Evolutionary conservation across 1,284 basidiomycete species (phyloP), one percentile per base, ranked within the genome.

Genomic region (Heterobasidion annosum): DNA sequence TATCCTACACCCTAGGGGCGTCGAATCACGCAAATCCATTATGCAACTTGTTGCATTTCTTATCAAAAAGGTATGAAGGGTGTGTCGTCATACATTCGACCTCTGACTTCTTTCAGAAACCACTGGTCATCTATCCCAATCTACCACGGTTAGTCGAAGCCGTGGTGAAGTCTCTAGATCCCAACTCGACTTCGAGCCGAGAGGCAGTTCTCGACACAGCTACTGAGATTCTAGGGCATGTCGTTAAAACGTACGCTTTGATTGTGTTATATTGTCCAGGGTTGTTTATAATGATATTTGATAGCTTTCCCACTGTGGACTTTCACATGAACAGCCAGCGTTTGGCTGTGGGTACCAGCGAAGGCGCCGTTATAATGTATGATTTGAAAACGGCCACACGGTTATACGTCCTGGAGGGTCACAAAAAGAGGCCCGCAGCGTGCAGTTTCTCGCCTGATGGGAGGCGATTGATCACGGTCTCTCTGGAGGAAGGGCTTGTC

Each of bases 301-400:
- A 47, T 18, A 94, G 93, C 1, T 99, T 94, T 67, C 94, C 94
- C 0, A 88, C 85, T 0, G 85, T 98, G 12, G 92, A 93, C 67
- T 98, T 99, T 66, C 90, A 97, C 65, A 83, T 84, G 67, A 72
- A 76, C 1, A 85, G 83, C 1, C 96, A 99, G 66, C 83, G 91
- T 8, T 80, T 99, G 1, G 93, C 90, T 0, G 94, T 98, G 0
- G 97, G 97, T 0, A 98, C 96, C 0, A 85, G 83, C 59, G 97
- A 99, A 69, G 93, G 94, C 0, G 89, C 91, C 0, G 84, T 93
- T 48, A 84, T 98, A 61, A 93, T 98, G 83, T 98, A 98, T 68
- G 97, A 99, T 65, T 78, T 99, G 52, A 98, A 98, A 70, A 94
- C 94, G 0, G 94, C 93, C 0, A 98, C 92, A 1, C 82, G 96